Percentiles rank a stretch among this genome's conserved stretches.
Evolutionary conservation across 1,284 basidiomycete species (phyloP).

Genomic region (Trametes hirsuta): DNA sequence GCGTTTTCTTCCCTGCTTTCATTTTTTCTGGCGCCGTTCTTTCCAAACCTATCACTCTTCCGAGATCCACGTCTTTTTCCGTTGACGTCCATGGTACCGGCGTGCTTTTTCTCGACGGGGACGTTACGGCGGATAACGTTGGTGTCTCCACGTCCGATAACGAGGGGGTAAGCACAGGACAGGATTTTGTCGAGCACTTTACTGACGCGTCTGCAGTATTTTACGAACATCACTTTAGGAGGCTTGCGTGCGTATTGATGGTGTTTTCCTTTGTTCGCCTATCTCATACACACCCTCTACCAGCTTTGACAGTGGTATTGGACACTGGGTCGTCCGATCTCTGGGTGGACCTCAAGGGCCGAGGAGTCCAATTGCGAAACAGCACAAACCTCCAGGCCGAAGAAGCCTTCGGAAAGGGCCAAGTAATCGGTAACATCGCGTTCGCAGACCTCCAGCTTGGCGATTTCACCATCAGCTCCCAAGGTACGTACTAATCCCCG

Average conservation of each 20-base stretch:
- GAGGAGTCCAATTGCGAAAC: not conserved
- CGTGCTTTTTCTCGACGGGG: not conserved
- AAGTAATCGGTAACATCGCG: slow-evolving; percentile 26
- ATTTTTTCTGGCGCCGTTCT: not conserved
- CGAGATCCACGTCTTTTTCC: not conserved
- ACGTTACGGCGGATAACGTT: not conserved
- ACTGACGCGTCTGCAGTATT: not conserved
- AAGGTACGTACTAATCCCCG: slow-evolving; percentile 26
- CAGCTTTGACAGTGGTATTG: slow-evolving; percentile 13
- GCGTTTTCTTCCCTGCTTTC: not conserved
- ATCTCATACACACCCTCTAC: not conserved
- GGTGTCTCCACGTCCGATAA: slow-evolving; percentile 1
- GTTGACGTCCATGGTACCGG: not conserved
- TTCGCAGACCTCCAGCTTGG: slow-evolving; percentile 35
- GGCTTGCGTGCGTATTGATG: slow-evolving; percentile 4
- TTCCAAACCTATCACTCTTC: not conserved
- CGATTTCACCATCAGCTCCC: slow-evolving; percentile 29
- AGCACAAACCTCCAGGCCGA: slow-evolving; percentile 6
- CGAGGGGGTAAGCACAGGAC: not conserved
- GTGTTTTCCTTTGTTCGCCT: too few species aligned
- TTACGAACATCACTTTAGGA: slow-evolving; percentile 14
- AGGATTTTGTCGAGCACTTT: not conserved
- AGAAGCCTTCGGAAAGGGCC: slow-evolving; percentile 29
- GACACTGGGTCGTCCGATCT: slow-evolving; percentile 19
- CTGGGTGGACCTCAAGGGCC: too few species aligned